A percentile compares a stretch with the other conserved stretches of the same genome.
These are phyloP conservation scores for Fusarium tjaetaba DNA, from an alignment of 2,329 filamentous ascomycete species.

Conservation along the genomic window DNA sequence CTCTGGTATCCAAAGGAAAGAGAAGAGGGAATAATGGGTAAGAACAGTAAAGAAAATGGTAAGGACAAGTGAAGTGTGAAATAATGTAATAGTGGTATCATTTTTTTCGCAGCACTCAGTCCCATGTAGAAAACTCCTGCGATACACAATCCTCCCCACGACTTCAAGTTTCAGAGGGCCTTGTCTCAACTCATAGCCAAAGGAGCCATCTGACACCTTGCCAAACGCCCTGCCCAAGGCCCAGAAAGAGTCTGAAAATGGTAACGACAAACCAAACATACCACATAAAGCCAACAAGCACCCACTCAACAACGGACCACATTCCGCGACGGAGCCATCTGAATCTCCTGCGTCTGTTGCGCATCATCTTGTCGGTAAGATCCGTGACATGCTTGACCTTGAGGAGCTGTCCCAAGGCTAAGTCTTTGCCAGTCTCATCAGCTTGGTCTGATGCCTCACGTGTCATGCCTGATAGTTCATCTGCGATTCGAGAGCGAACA, in stretches of 20 bases:
- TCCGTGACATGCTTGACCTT: slow-evolving; percentile 84
- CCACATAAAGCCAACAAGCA: slow-evolving; percentile 90
- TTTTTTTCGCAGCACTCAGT: neutral
- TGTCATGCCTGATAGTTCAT: slow-evolving; percentile 69
- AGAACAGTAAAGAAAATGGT: neutral
- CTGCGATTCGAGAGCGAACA: slow-evolving; percentile 58
- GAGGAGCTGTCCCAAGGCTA: slow-evolving; percentile 80
- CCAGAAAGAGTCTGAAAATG: slow-evolving; percentile 72
- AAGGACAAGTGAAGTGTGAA: neutral
- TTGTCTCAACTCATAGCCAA: slow-evolving; percentile 67
- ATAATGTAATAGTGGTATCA: neutral
- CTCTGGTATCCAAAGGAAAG: slow-evolving; percentile 14
- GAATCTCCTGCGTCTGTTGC: slow-evolving; percentile 73
- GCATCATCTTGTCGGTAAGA: slow-evolving; percentile 78
- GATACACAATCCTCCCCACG: neutral
- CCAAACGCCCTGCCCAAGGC: slow-evolving; percentile 68
- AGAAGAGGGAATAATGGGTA: neutral
- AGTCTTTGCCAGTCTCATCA: slow-evolving; percentile 78
- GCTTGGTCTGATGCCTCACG: slow-evolving; percentile 79
- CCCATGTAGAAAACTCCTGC: slow-evolving; percentile 15
- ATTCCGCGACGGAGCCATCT: slow-evolving; percentile 79
- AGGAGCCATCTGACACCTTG: slow-evolving; percentile 80
- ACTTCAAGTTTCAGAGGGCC: neutral
- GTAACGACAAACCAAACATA: slow-evolving; percentile 92
- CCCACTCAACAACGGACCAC: slow-evolving; percentile 88